Evolutionary conservation across 2,329 filamentous ascomycete species (phyloP), one percentile per base, ranked within the genome.

Genomic region (Alternaria incomplexa): DNA sequence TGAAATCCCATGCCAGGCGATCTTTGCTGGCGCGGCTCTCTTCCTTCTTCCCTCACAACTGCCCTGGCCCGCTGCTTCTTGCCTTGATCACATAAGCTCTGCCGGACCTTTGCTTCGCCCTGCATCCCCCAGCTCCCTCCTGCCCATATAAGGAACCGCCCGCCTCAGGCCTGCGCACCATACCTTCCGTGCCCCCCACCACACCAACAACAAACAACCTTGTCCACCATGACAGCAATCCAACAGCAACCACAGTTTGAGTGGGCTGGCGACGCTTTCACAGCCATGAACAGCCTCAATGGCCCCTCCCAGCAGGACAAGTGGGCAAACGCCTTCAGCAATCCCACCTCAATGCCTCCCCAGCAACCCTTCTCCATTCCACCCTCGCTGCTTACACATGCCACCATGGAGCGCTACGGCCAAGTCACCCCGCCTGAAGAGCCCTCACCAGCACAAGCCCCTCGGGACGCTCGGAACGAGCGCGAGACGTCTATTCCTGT

Each of bases 351-450:
- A 3, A 54, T 63, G 40, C 22, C 47, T 7, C 61, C 62, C 25
- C 48, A 53, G 23, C 51, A 66, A 5, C 36, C 70, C 25, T 76
- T 76, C 60, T 70, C 68, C 46, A 73, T 77, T 23, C 74, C 75
- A 5, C 75, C 77, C 10, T 65, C 71, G 15, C 70, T 78, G 8
- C 68, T 77, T 46, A 69, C 68, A n/a, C 61, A 72, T 9, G 64
- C 70, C 23, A 66, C 72, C 10, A 64, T 77, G 48, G 73, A 74
- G 61, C 76, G 75, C 6, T 77, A 71, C 43, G 78, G 78, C 28
- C 78, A 79, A 57, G 65, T 79, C 50, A 80, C 78, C 9, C 78
- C 78, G 2, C 78, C 78, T 3, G 77, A 79, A 17, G 75, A 80
- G 12, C 65, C 70, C 26, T 79, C 77, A 3, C 77, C 77, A 10